phyloP scores from a whole-genome alignment of 805 yeast genomes.

The Starmerella apicola region DNA sequence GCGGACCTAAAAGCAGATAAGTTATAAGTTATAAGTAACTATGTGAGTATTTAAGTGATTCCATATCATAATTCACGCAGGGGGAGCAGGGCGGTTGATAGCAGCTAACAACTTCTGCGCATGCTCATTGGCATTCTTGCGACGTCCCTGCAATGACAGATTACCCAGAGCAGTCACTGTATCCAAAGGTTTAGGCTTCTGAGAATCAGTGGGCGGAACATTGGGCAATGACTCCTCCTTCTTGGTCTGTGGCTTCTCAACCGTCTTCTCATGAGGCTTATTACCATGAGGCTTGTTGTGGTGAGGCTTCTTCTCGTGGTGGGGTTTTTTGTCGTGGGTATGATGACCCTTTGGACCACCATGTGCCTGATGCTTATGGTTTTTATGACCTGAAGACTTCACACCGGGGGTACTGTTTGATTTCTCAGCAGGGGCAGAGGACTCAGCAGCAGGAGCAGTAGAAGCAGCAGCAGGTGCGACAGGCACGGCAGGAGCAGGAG shows the following conservation, averaged over 20 bases:
- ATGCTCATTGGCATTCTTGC: background rate
- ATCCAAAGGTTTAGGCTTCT: background rate
- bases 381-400: no score
- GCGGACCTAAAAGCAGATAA: no score
- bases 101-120: background rate
- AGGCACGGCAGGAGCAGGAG: constrained; percentile 18
- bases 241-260: no score
- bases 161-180: background rate
- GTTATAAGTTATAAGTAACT: no score
- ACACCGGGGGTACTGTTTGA: no score
- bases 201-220: background rate
- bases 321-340: no score
- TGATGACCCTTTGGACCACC: no score
- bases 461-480: constrained; percentile 19
- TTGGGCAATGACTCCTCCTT: background rate
- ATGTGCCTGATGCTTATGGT: no score
- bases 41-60: no score
- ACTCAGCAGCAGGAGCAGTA: constrained; percentile 1
- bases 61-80: no score
- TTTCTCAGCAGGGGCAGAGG: no score
- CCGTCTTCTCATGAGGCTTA: no score
- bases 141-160: background rate
- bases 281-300: background rate
- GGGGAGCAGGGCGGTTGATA: background rate
- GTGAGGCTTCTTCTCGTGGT: background rate